Evolutionary conservation across 192 early-diverging fungal genomes (phyloP).

Genomic region (Coemansia sp.): DNA sequence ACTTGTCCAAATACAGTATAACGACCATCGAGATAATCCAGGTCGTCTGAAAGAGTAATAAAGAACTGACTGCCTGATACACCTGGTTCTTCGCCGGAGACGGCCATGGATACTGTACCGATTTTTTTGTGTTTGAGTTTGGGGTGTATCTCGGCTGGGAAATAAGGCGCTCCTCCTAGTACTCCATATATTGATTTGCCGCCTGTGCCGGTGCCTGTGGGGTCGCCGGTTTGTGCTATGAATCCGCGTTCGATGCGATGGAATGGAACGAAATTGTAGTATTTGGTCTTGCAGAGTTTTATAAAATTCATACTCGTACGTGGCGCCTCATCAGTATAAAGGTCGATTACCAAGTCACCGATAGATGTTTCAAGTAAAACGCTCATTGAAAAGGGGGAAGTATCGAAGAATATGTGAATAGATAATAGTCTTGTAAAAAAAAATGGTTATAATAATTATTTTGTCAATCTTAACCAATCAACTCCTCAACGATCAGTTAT

Average conservation of each 20-base stretch:
- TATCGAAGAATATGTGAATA: too few relatives aligned
- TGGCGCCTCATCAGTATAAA: constrained; percentile 63
- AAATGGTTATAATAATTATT: neutral
- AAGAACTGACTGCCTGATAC: constrained; percentile 70
- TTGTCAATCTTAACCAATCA: neutral
- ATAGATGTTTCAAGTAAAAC: constrained; percentile 90
- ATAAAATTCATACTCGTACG: constrained; percentile 89
- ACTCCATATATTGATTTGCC: constrained; percentile 71
- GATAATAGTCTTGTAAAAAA: too few relatives aligned
- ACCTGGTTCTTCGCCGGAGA: constrained; percentile 46
- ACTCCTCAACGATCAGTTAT: neutral
- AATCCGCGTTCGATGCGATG: constrained; percentile 85
- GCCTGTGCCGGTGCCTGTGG: constrained; percentile 93
- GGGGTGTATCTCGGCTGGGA: constrained; percentile 71
- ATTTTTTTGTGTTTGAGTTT: constrained; percentile 74
- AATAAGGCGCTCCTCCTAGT: constrained; percentile 63
- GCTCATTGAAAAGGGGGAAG: constrained; percentile 50
- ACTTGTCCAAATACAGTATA: constrained; percentile 94
- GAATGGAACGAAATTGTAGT: constrained; percentile 82
- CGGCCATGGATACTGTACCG: constrained; percentile 94
- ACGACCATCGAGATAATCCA: constrained; percentile 77
- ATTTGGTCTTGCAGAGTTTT: constrained; percentile 81
- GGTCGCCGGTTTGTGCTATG: constrained; percentile 96
- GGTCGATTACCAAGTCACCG: constrained; percentile 38
- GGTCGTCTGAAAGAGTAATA: constrained; percentile 65